phyloP scores from a whole-genome alignment of 495 filamentous ascomycete genomes.

The Hypoxylon crocopeplum region DNA sequence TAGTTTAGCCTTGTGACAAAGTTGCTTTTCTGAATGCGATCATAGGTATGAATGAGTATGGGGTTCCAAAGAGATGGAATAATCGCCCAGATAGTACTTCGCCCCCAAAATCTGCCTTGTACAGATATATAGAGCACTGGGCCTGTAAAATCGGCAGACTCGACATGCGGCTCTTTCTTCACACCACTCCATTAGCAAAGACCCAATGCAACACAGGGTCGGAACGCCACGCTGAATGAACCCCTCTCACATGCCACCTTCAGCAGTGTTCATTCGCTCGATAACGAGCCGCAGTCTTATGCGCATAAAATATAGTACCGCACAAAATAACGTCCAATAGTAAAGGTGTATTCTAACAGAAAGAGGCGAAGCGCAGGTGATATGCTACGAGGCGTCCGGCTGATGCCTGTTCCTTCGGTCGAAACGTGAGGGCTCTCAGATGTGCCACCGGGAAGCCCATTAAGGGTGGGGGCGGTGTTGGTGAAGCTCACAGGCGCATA shows the following conservation, averaged over 20 bases:
- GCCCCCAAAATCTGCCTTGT: constrained; percentile 18
- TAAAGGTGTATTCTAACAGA: not conserved
- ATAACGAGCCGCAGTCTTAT: constrained; percentile 9
- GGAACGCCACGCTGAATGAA: not conserved
- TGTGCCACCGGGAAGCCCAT: too few species aligned
- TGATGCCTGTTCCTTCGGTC: too few species aligned
- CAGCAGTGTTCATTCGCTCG: constrained; percentile 1
- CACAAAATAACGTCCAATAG: constrained; percentile 1
- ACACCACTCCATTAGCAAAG: not conserved
- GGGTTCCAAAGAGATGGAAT: not conserved
- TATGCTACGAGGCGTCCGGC: not conserved
- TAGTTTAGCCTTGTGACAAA: not conserved
- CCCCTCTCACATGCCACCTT: not conserved
- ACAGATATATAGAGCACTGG: not conserved
- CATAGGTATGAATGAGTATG: not conserved
- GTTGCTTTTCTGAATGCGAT: not conserved
- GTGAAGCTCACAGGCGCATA: too few species aligned
- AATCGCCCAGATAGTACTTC: not conserved
- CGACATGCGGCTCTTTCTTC: constrained; percentile 12
- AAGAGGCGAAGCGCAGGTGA: not conserved
- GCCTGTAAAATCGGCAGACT: not conserved
- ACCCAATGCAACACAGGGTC: not conserved
- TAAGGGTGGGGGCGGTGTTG: too few species aligned
- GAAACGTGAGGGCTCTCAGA: too few species aligned
- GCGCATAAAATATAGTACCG: constrained; percentile 3